Percentiles rank a stretch among this genome's conserved stretches.
Conservation (phyloP, 1,284 basidiomycete species). For the Ceratobasidium sp. region DNA sequence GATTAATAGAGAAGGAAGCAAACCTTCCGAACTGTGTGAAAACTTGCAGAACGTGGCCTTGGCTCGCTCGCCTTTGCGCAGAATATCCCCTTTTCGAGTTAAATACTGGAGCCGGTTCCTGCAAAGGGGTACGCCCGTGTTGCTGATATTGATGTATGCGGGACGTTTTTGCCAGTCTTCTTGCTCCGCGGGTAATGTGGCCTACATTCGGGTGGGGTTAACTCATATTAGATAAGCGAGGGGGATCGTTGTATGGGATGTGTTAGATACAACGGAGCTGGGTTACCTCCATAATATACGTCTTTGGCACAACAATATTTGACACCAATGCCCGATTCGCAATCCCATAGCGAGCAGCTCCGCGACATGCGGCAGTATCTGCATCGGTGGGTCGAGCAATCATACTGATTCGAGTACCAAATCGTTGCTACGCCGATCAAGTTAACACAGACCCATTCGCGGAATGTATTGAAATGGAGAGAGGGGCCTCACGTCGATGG, state of each 20-base stretch:
- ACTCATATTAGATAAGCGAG: background rate
- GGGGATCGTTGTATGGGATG: too few relatives aligned
- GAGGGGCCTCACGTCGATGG: conserved; percentile 64
- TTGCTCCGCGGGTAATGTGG: conserved; percentile 79
- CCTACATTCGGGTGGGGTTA: conserved; percentile 54
- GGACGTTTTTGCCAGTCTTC: conserved; percentile 82
- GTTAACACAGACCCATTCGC: background rate
- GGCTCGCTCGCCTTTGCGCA: conserved; percentile 82
- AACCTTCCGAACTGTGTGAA: conserved; percentile 43
- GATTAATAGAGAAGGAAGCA: too few relatives aligned
- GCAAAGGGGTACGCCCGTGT: conserved; percentile 74
- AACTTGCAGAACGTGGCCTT: conserved; percentile 68
- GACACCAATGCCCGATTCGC: conserved; percentile 73
- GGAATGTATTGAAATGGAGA: background rate
- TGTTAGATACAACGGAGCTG: background rate
- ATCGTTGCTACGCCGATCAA: conserved; percentile 70
- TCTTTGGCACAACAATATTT: conserved; percentile 75
- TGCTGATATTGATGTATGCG: conserved; percentile 77
- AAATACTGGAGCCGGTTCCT: conserved; percentile 84
- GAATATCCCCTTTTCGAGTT: conserved; percentile 76
- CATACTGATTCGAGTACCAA: conserved; percentile 66
- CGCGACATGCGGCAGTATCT: conserved; percentile 81
- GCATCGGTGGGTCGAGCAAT: conserved; percentile 80
- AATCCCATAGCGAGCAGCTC: conserved; percentile 82
- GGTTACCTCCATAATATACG: conserved; percentile 80